Evolutionary conservation across 2,329 filamentous ascomycete species (phyloP), one percentile per base, ranked within the genome.

Genomic region (Fusarium cicatricum): DNA sequence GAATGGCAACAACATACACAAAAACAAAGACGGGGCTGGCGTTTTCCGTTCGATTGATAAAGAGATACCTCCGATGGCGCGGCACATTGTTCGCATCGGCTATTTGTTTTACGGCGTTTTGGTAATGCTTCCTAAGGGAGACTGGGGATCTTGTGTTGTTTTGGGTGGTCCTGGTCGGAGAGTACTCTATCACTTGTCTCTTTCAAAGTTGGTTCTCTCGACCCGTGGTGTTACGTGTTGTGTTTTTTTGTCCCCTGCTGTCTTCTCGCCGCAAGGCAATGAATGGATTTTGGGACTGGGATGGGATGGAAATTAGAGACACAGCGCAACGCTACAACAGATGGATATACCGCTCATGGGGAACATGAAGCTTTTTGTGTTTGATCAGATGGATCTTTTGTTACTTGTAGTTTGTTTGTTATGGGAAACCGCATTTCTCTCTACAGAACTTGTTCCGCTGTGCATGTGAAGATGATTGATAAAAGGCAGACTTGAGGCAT

Each of bases 11-110:
- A 62, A 61, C 49, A 65, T 54, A 63, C 52, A 55, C 50, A 50
- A 54, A 57, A 57, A 26, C 55, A 52, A 55, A 53, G 59, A 65
- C 39, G 65, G 49, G 52, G 55, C 56, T 55, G 61, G 67, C 67
- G 67, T 67, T 69, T 62, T 67, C 65, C 64, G 64, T 69, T 67
- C 67, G 31, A 64, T 68, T 69, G 67, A 69, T 67, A 66, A 43
- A 64, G 33, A 61, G 65, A 67, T 69, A 65, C 60, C 67, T 66
- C 58, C 48, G 61, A 69, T 61, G 43, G 58, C 51, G 63, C 56
- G 59, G 56, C 44, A 44, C 43, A 62, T 40, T 62, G 37, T 65
- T 60, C 52, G 51, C 55, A 65, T 66, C 66, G 57, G 56, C 40
- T 53, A 54, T 60, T 52, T 43, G 40, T 37, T 50, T 51, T 23